These are phyloP conservation scores for Canavalia gladiata DNA, from an alignment of 306 rosid genomes.

Conservation along the genomic window DNA sequence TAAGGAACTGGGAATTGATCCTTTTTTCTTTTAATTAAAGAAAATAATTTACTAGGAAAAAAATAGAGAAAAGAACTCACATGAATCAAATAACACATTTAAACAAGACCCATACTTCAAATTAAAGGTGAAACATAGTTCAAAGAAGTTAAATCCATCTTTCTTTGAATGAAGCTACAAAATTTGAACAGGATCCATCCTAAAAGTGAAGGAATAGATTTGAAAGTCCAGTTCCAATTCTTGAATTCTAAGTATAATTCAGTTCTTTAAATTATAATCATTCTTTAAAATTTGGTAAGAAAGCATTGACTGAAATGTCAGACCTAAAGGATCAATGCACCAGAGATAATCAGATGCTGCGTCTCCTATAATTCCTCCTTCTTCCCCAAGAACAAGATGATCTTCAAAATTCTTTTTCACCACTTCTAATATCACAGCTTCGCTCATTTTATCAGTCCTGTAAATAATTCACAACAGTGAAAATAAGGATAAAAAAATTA, in stretches of 20 bases:
- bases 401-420: conserved; percentile 75
- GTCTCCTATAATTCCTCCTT: conserved; percentile 95
- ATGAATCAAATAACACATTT: neutral
- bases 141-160: neutral
- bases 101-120: conserved; percentile 1
- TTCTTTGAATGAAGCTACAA: conserved; percentile 30
- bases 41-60: neutral
- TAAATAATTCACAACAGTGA: conserved; percentile 48
- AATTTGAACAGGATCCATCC: neutral
- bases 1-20: neutral
- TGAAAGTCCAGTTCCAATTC: conserved; percentile 15
- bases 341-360: conserved; percentile 92
- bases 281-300: conserved; percentile 24
- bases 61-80: neutral
- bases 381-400: conserved; percentile 98
- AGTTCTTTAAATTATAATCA: neutral
- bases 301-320: conserved; percentile 45
- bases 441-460: conserved; percentile 98
- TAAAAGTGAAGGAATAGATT: conserved; percentile 29
- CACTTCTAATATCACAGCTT: conserved; percentile 82
- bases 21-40: neutral
- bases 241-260: neutral
- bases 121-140: conserved; percentile 29
- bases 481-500: conserved; percentile 26
- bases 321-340: conserved; percentile 99